Evolutionary conservation across 2,329 filamentous ascomycete species (phyloP).

Genomic region (Pyrenophora seminiperda): DNA sequence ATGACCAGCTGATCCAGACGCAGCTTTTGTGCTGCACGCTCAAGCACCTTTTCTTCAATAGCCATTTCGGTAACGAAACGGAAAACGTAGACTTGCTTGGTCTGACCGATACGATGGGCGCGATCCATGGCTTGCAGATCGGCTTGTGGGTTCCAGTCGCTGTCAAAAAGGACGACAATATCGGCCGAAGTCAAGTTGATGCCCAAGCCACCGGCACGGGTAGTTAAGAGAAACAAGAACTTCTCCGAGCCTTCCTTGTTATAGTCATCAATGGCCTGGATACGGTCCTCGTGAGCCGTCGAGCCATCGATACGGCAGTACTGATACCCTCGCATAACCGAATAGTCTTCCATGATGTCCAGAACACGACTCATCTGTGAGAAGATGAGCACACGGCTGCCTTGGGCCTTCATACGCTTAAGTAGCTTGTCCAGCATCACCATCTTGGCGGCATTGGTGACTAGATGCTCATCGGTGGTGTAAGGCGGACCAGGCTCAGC

Average conservation of each 20-base stretch:
- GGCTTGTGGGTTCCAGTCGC: constrained; percentile 98
- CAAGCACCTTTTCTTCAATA: constrained; percentile 97
- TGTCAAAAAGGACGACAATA: constrained; percentile 95
- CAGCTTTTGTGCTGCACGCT: constrained; percentile 94
- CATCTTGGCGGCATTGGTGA: constrained; percentile 97
- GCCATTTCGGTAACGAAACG: constrained; percentile 97
- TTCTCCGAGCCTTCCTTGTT: constrained; percentile 88
- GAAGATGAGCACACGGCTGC: constrained; percentile 96
- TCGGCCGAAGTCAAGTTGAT: constrained; percentile 96
- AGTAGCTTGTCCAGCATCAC: constrained; percentile 92
- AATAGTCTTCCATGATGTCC: constrained; percentile 98
- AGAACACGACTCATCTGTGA: constrained; percentile 98
- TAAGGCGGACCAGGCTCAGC: constrained; percentile 97
- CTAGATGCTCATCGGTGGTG: constrained; percentile 94
- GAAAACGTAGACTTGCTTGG: constrained; percentile 96
- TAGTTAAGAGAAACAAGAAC: constrained; percentile 94
- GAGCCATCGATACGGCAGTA: constrained; percentile 98
- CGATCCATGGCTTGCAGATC: constrained; percentile 99
- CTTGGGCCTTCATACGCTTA: constrained; percentile 79
- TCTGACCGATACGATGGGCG: constrained; percentile 97
- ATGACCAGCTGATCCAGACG: constrained; percentile 97
- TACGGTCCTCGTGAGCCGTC: constrained; percentile 96
- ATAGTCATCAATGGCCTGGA: constrained; percentile 97
- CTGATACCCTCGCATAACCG: constrained; percentile 90
- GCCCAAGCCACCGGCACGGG: constrained; percentile 90